These are phyloP conservation scores for Cenchrus fungigraminus DNA, from an alignment of 176 grass and related monocot genomes.

Conservation along the genomic window DNA sequence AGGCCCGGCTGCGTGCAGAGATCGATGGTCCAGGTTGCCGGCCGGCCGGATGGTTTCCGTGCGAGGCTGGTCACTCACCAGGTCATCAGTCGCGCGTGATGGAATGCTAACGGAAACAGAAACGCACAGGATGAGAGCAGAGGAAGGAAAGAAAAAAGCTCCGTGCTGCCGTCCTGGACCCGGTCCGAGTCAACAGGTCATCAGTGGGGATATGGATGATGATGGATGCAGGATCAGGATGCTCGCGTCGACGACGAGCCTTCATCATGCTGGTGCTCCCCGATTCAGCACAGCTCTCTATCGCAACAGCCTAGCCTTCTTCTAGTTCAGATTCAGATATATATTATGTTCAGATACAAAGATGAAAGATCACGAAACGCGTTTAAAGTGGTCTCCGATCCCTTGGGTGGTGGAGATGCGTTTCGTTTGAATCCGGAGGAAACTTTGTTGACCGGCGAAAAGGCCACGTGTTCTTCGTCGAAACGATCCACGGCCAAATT, in stretches of 20 bases:
- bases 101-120: background rate
- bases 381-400: background rate
- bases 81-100: background rate
- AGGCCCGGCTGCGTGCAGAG: too few species aligned
- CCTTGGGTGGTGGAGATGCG: background rate
- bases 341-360: too few species aligned
- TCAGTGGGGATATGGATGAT: background rate
- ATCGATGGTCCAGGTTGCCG: too few species aligned
- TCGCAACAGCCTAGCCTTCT: background rate
- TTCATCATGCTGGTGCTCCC: background rate
- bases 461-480: too few species aligned
- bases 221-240: background rate
- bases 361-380: background rate
- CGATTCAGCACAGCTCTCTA: background rate
- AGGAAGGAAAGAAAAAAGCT: background rate
- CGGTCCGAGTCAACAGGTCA: background rate
- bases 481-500: background rate
- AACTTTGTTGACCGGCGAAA: background rate
- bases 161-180: conserved; percentile 22
- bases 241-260: background rate
- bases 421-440: background rate
- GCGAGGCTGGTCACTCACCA: background rate
- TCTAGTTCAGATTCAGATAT: too few species aligned
- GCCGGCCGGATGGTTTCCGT: background rate
- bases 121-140: background rate